Conservation (phyloP, 2,329 filamentous ascomycete genomes). For the Rhinocladiella mackenziei region DNA sequence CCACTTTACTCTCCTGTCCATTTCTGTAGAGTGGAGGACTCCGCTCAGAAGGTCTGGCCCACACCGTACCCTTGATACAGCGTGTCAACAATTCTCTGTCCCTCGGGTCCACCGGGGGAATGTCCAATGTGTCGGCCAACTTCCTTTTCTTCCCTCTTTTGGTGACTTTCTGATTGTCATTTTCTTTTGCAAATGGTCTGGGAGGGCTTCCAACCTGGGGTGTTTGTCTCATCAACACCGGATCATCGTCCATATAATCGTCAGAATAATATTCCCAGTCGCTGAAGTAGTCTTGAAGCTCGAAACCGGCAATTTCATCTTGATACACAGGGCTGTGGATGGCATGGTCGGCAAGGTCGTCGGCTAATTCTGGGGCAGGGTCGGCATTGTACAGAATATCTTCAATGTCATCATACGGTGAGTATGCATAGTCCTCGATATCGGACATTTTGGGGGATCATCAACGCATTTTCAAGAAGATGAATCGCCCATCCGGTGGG, state of each 20-base stretch:
- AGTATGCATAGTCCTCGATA: slow-evolving; percentile 27
- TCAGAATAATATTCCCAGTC: slow-evolving; percentile 47
- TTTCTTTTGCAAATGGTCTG: slow-evolving; percentile 13
- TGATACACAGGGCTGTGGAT: slow-evolving; percentile 40
- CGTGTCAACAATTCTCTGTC: slow-evolving; percentile 21
- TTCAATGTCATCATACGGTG: slow-evolving; percentile 27
- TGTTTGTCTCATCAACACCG: slow-evolving; percentile 31
- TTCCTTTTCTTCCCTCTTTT: slow-evolving; percentile 30
- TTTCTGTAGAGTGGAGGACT: slow-evolving; percentile 36
- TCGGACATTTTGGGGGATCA: slow-evolving; percentile 25
- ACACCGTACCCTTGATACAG: slow-evolving; percentile 40
- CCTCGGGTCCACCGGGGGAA: slow-evolving; percentile 11
- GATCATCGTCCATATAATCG: slow-evolving; percentile 45
- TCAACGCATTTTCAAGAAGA: slow-evolving; percentile 2
- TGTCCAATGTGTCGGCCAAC: slow-evolving; percentile 22
- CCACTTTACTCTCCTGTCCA: slow-evolving; percentile 41
- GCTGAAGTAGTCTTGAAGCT: slow-evolving; percentile 40
- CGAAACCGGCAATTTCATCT: slow-evolving; percentile 38
- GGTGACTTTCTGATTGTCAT: slow-evolving; percentile 8
- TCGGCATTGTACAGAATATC: slow-evolving; percentile 29
- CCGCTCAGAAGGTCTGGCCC: slow-evolving; percentile 34
- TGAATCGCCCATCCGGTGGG: background rate
- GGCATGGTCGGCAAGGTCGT: slow-evolving; percentile 43
- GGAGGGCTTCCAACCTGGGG: slow-evolving; percentile 17
- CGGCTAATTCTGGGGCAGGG: slow-evolving; percentile 27